Base-by-base conservation (phyloP, 176 grass and related monocot species). In the Juncus inflexus region DNA sequence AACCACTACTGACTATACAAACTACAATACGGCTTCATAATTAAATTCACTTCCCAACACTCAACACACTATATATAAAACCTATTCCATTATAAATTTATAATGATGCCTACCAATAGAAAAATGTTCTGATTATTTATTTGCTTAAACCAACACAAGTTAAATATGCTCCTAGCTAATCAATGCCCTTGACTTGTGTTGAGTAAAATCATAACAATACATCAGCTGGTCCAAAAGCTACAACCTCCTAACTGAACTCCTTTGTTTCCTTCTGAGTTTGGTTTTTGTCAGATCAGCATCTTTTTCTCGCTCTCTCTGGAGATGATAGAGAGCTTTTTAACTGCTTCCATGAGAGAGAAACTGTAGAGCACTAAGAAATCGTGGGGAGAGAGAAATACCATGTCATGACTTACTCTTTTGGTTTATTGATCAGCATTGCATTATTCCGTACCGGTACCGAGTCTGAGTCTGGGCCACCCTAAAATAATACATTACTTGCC, bases 211-310 rank as follows among this genome's bases (percentile, higher is more conserved):
- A 47, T 47, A 5, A 47, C 43, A 47, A 5, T 47, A 47, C 43
- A 47, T 47, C 43, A 47, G 4, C 43, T 47, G 43, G 43, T 47
- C 43, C 43, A 47, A 47, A 47, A 47, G 43, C 43, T 47, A 47
- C 6, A 47, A 47, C 43, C 43, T 47, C 43, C 43, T 47, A 47
- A 47, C 43, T 47, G 43, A 47, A 47, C 43, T 58, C 41, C 3
- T 52, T 70, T 58, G 67, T 58, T 70, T 70, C 38, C 67, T 58
- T 70, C 42, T 58, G 67, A 16, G 28, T 36, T 12, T 70, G 38
- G 67, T 42, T 70, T 41, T 58, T 70, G 67, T 70, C 67, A 70
- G 54, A 70, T 56, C 19, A 70, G 67, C 67, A 70, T 43, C 67
- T 70, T 57, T 57, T 57, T 19, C 14, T 45, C 38, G 11, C 12